A percentile compares a stretch with the other conserved stretches of the same genome.
Conservation (phyloP, 2,329 filamentous ascomycete species). For the Aspergillus nomiae region DNA sequence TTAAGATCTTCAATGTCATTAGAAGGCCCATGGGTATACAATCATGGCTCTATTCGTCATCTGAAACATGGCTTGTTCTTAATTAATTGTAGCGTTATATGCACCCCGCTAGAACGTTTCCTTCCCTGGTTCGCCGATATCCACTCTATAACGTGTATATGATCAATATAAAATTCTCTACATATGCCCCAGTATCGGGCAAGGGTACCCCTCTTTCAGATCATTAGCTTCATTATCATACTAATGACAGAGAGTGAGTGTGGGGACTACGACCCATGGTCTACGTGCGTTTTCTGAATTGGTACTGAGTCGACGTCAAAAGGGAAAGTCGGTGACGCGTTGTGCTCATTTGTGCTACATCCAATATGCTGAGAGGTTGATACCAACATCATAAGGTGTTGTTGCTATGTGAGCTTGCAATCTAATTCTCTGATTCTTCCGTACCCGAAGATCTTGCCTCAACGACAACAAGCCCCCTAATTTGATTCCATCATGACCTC, state of each 20-base stretch:
- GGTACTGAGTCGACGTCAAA: not conserved
- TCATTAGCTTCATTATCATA: not conserved
- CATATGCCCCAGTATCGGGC: not conserved
- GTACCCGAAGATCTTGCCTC: too few species aligned
- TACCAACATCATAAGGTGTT: rapidly evolving
- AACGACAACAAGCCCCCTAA: too few species aligned
- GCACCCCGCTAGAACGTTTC: not conserved
- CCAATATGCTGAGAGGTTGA: too few species aligned
- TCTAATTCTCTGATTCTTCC: too few species aligned
- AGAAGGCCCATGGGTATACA: not conserved
- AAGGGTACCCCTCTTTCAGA: not conserved
- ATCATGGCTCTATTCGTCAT: not conserved
- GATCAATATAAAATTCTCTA: not conserved
- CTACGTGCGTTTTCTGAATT: not conserved
- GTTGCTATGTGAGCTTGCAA: too few species aligned
- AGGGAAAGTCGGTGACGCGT: not conserved
- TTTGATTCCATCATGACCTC: too few species aligned
- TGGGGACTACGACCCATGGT: not conserved
- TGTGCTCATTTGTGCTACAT: not conserved
- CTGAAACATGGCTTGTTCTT: not conserved
- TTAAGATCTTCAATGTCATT: not conserved
- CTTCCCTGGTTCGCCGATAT: not conserved
- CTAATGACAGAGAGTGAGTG: not conserved
- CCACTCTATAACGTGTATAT: not conserved
- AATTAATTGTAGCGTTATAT: not conserved